Conservation (phyloP, 2,329 filamentous ascomycete species). For the Annulohypoxylon truncatum region DNA sequence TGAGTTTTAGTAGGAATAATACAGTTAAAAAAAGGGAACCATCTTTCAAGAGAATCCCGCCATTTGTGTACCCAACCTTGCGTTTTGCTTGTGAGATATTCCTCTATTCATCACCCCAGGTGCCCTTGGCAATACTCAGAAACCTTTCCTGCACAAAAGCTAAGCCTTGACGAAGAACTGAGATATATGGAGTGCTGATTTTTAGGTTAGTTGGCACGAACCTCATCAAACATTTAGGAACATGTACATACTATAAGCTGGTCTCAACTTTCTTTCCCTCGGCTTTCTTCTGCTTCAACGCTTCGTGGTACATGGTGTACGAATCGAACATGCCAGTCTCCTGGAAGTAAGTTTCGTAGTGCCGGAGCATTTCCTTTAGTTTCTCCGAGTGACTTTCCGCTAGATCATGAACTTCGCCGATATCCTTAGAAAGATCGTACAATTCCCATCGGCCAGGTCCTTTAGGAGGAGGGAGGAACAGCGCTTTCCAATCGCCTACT, state of each 20-base stretch:
- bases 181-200: constrained; percentile 11
- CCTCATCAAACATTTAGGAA: not conserved
- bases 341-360: constrained; percentile 40
- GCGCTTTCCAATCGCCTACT: constrained; percentile 37
- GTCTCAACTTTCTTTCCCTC: not conserved
- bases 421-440: constrained; percentile 35
- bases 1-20: no score
- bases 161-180: constrained; percentile 11
- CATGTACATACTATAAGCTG: constrained; percentile 17
- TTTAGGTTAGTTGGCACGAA: not conserved
- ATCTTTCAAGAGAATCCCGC: not conserved
- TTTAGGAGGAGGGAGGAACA: constrained; percentile 37
- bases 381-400: constrained; percentile 30
- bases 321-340: constrained; percentile 42
- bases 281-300: constrained; percentile 26
- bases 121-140: constrained; percentile 20
- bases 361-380: constrained; percentile 32
- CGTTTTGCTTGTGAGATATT: not conserved
- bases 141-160: constrained; percentile 17
- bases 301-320: constrained; percentile 35
- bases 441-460: constrained; percentile 36
- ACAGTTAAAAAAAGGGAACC: not conserved
- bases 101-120: constrained; percentile 18
- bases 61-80: not conserved
- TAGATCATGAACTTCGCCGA: constrained; percentile 37